Evolutionary conservation across 140 eudicot genomes (phyloP).

Genomic region (Cichorium intybus): DNA sequence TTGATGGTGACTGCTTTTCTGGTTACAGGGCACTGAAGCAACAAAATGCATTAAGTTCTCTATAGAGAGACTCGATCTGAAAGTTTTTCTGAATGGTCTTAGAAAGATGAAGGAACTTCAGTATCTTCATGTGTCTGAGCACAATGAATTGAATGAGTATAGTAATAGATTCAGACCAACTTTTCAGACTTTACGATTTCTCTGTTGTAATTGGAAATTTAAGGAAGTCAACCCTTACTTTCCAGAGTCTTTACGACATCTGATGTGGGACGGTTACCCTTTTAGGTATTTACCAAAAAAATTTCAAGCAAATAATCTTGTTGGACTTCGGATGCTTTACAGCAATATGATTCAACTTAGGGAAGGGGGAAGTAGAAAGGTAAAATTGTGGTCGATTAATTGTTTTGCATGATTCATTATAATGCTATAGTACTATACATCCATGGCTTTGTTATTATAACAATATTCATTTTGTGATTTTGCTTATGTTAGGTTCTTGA

Average conservation of each 20-base stretch:
- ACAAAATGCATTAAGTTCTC: too few relatives aligned
- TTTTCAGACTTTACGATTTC: too few relatives aligned
- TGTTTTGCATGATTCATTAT: background rate
- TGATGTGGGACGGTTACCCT: background rate
- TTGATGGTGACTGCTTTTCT: too few relatives aligned
- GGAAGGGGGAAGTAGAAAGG: conserved; percentile 2
- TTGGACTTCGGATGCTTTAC: background rate
- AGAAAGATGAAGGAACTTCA: too few relatives aligned
- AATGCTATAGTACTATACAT: background rate
- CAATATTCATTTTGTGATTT: too few relatives aligned
- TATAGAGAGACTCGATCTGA: accelerated
- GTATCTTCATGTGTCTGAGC: background rate
- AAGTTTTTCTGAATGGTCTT: too few relatives aligned
- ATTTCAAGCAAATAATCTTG: too few relatives aligned
- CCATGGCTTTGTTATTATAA: background rate
- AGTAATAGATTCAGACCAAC: too few relatives aligned
- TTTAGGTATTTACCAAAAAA: conserved; percentile 2
- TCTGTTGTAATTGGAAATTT: background rate
- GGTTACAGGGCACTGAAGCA: too few relatives aligned
- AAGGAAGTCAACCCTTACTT: background rate
- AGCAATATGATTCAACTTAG: background rate
- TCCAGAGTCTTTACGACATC: background rate
- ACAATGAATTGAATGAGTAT: too few relatives aligned
- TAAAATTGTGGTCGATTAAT: too few relatives aligned
- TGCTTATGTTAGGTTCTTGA: background rate